Base-by-base conservation (phyloP, 768 basidiomycete genomes). In the Kwoniella pini region DNA sequence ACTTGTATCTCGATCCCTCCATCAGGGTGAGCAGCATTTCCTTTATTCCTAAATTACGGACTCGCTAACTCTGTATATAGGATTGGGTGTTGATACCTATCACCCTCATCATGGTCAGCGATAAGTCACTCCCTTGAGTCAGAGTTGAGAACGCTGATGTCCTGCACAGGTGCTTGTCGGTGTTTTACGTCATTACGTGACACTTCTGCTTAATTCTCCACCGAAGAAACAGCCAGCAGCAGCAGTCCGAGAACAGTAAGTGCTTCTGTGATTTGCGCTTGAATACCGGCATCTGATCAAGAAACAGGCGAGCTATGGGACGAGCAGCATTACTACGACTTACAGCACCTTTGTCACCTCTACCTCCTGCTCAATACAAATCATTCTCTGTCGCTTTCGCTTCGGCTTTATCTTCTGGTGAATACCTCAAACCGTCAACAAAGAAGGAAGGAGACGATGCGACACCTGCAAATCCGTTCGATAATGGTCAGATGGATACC, bases 401-500 rank as follows among this genome's bases (percentile, higher is more conserved):
- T 3, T 31, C 62, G 0, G 64, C 68, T 2, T 76, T 81, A 12
- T 27, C 64, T 4, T 63, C 69, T 1, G 95, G 95, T 24, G 84
- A 82, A 9, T 97, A 89, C 78, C 86, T 98, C 63, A 95, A 95
- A 74, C 87, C 88, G 0, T 86, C 87, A 15, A 85, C 88, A 2
- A 26, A 86, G 84, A 77, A 79, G 42, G 81, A 83, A 48, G 87
- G 71, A 13, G 59, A 70, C 2, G 67, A 73, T 17, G 70, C 62
- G 0, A 45, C 63, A 0, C 85, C 90, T 22, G 83, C 88, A 15
- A 95, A 92, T 70, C 90, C 93, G 0, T 83, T 97, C 76, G 95
- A 97, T 81, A 91, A 91, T 7, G 85, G 85, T 50, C 87, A 88
- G 44, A 95, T 98, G 92, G 95, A 97, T 67, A 90, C 90, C 38